Evolutionary conservation across 305 asterid species (phyloP).

Genomic region (Fraxinus xanthoxyloides): DNA sequence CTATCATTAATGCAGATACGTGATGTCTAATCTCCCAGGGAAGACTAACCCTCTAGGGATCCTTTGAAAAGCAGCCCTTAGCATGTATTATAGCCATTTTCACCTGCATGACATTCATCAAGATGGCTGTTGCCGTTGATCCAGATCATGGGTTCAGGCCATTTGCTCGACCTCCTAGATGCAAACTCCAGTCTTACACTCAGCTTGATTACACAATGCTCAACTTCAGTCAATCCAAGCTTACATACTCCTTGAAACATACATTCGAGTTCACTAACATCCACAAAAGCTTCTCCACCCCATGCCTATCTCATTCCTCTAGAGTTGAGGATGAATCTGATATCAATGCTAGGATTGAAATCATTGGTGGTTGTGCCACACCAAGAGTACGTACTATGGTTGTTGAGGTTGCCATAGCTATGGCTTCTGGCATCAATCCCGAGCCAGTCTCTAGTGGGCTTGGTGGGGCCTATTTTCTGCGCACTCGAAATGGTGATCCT

Average conservation of each 20-base stretch:
- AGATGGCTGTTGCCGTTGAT: slow-evolving; percentile 80
- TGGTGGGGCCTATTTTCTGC: slow-evolving; percentile 80
- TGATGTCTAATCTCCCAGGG: slow-evolving; percentile 79
- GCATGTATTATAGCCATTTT: slow-evolving; percentile 57
- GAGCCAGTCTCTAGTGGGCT: slow-evolving; percentile 79
- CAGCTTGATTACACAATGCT: slow-evolving; percentile 71
- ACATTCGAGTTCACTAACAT: slow-evolving; percentile 44
- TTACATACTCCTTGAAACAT: slow-evolving; percentile 35
- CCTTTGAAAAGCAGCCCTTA: slow-evolving; percentile 53
- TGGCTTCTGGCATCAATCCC: slow-evolving; percentile 68
- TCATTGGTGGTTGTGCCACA: slow-evolving; percentile 60
- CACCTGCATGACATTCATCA: slow-evolving; percentile 54
- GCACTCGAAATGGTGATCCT: slow-evolving; percentile 47
- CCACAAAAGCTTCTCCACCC: slow-evolving; percentile 77
- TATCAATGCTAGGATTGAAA: slow-evolving; percentile 53
- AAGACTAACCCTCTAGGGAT: slow-evolving; percentile 53
- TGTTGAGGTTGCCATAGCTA: slow-evolving; percentile 73
- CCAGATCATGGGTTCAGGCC: slow-evolving; percentile 72
- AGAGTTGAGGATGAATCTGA: slow-evolving; percentile 34
- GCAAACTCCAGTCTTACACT: slow-evolving; percentile 78
- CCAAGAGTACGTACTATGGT: slow-evolving; percentile 64
- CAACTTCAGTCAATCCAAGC: slow-evolving; percentile 38
- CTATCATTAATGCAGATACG: slow-evolving; percentile 45
- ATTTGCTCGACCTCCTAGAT: slow-evolving; percentile 67
- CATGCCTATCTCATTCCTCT: slow-evolving; percentile 64